Evolutionary conservation across 768 basidiomycete genomes (phyloP).

Genomic region (Paxillus involutus): DNA sequence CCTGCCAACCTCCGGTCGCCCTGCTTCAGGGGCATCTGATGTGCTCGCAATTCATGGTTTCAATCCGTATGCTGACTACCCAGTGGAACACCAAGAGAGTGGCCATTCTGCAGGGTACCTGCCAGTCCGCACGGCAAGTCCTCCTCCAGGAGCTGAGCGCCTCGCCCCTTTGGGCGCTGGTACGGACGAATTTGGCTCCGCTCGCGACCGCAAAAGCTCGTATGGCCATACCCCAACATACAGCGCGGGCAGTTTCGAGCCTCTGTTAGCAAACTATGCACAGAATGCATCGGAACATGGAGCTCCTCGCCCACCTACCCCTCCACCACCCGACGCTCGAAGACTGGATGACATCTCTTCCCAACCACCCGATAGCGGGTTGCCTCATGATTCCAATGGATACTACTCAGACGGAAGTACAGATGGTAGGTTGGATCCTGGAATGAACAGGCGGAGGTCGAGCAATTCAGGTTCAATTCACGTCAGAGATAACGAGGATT

Average conservation of each 20-base stretch:
- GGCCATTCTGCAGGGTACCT: conserved; percentile 39
- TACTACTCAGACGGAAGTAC: conserved; percentile 25
- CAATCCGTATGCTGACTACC: conserved; percentile 56
- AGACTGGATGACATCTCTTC: conserved; percentile 3
- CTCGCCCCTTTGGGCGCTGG: conserved; percentile 9
- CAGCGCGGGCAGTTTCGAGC: conserved; percentile 60
- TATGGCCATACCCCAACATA: conserved; percentile 46
- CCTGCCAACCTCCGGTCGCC: conserved; percentile 30
- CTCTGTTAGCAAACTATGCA: conserved; percentile 49
- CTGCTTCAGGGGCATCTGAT: conserved; percentile 30
- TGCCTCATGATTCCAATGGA: conserved; percentile 1
- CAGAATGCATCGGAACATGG: conserved; percentile 26
- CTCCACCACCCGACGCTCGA: conserved; percentile 33
- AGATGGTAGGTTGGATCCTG: conserved; percentile 23
- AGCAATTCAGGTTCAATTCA: conserved; percentile 17
- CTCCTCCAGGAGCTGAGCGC: conserved; percentile 36
- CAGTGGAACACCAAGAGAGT: conserved; percentile 10
- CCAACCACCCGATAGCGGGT: conserved; percentile 1
- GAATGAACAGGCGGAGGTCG: conserved; percentile 20
- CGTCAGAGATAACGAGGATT: conserved; percentile 53
- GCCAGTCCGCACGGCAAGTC: conserved; percentile 46
- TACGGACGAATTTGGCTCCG: conserved; percentile 25
- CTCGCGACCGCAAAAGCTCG: conserved; percentile 30
- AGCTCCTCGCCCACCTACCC: conserved; percentile 7
- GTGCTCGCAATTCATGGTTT: conserved; percentile 26